phyloP scores from a whole-genome alignment of 305 asterid species.

The Stenogyne calaminthoides region DNA sequence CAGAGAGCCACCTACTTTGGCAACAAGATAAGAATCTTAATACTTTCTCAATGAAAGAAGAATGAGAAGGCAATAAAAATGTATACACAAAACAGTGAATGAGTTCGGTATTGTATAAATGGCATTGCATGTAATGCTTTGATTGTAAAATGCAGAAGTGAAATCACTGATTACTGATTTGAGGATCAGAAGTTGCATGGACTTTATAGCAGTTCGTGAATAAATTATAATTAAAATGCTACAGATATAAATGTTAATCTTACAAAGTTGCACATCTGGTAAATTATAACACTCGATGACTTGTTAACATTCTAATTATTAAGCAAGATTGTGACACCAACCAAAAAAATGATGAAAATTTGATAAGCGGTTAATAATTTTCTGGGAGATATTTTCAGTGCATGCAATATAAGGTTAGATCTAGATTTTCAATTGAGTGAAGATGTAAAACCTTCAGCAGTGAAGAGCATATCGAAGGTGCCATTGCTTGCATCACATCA shows the following conservation, averaged over 20 bases:
- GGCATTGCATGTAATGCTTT: conserved; percentile 10
- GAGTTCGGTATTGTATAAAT: background rate
- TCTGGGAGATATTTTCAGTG: conserved; percentile 6
- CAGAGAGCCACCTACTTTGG: conserved; percentile 15
- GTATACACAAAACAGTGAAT: background rate
- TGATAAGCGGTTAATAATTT: background rate
- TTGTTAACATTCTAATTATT: background rate
- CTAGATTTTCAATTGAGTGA: conserved; percentile 7
- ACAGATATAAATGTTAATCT: background rate
- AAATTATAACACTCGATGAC: background rate
- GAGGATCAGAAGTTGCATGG: conserved; percentile 1
- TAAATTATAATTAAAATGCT: conserved; percentile 1
- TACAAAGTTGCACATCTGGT: background rate
- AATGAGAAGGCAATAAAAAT: background rate
- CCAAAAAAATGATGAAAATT: background rate
- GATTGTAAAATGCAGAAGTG: conserved; percentile 19
- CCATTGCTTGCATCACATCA: conserved; percentile 68
- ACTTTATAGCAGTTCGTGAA: conserved; percentile 6
- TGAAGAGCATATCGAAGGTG: conserved; percentile 55
- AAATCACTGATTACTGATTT: background rate
- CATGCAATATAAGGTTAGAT: background rate
- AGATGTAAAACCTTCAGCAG: conserved; percentile 44
- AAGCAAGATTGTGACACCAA: background rate
- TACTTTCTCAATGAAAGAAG: background rate
- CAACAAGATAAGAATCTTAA: background rate